Evolutionary conservation across 2,329 filamentous ascomycete species (phyloP), one percentile per base, ranked within the genome.

Genomic region (Lasiodiplodia sp.): DNA sequence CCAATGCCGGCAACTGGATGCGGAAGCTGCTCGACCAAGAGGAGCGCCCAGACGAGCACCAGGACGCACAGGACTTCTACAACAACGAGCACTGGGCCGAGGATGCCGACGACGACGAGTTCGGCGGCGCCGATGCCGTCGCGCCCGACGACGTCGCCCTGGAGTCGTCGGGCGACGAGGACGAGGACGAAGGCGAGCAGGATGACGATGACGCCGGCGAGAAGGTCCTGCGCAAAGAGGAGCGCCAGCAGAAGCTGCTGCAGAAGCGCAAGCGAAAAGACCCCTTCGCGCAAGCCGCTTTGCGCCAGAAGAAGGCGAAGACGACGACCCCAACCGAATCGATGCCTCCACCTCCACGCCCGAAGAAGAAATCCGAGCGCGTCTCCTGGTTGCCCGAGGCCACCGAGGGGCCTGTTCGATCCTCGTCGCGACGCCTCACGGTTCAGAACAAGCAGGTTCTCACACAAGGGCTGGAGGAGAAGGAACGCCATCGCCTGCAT

Each of bases 181-280:
- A 96, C 60, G 93, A 96, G 70, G 91, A 93, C 69, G 89, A 79
- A 84, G 89, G 64, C 85, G 91, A 69, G 79, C 81, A 77, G 10
- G 80, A 85, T 23, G 88, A 96, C 72, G 93, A 97, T 52, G 79
- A 96, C 4, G 92, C 93, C 68, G 96, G 96, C 40, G 96, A 99
- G 81, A 91, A 90, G 74, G 93, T 97, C 80, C 79, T 99, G 67
- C 89, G 96, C 80, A 90, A 88, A 71, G 88, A 91, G 73, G 93
- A 91, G 69, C 90, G 89, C 72, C 88, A 87, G 69, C 91, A 91
- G 73, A 87, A 80, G 66, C 73, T 74, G 44, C 75, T 60, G 70
- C 92, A 93, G 78, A 97, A 97, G 81, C 89, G 93, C 72, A 96
- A 95, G 1, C 89, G 92, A 74, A 73, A 76, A n/a, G 79, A 79